Conservation (phyloP, 805 yeast genomes). For the Metahyphopichia silvanorum region DNA sequence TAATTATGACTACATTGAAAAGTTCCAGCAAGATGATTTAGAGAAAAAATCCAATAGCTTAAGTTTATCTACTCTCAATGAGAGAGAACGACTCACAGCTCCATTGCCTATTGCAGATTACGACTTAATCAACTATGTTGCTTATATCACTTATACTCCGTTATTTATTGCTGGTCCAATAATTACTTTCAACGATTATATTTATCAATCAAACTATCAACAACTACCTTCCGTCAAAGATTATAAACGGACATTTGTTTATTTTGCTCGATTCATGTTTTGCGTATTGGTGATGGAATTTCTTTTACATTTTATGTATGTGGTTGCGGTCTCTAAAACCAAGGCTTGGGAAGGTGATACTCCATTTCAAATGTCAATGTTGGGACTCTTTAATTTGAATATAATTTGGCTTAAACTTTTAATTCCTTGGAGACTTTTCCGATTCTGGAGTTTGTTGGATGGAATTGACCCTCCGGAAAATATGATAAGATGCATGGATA, state of each 20-base stretch:
- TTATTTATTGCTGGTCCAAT: conserved; percentile 94
- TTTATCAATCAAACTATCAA: conserved; percentile 63
- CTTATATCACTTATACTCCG: conserved; percentile 83
- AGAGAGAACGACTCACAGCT: conserved; percentile 61
- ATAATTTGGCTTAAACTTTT: conserved; percentile 90
- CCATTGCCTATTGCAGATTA: conserved; percentile 63
- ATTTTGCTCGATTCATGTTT: conserved; percentile 64
- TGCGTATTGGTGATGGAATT: conserved; percentile 89
- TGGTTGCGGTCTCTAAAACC: conserved; percentile 86
- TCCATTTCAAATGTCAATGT: conserved; percentile 92
- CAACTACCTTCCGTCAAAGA: conserved; percentile 55
- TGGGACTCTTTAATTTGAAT: conserved; percentile 85
- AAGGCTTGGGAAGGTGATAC: conserved; percentile 88
- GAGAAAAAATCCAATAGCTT: conserved; percentile 5
- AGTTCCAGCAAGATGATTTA: conserved; percentile 10
- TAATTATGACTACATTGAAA: conserved; percentile 69
- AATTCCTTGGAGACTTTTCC: conserved; percentile 93
- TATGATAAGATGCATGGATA: conserved; percentile 94
- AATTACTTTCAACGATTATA: conserved; percentile 85
- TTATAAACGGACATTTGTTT: conserved; percentile 48
- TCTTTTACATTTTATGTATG: conserved; percentile 82
- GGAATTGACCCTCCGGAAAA: conserved; percentile 96
- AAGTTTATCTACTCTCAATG: conserved; percentile 35
- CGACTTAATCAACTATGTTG: conserved; percentile 59
- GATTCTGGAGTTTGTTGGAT: conserved; percentile 91